phyloP scores from a whole-genome alignment of 441 rosid species.

The Euphorbia corollata region DNA sequence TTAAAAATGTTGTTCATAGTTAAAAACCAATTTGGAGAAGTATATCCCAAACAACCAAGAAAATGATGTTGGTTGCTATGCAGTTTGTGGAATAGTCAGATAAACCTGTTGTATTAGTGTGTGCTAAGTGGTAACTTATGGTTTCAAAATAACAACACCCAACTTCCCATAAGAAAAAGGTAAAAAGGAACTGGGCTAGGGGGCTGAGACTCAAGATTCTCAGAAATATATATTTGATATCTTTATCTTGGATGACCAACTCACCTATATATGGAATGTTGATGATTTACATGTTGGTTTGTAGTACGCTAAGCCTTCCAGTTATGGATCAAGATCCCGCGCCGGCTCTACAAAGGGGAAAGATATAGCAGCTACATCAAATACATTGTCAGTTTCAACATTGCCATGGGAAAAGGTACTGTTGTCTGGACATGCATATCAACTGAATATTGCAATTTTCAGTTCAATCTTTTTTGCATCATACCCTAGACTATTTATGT shows the following conservation, averaged over 20 bases:
- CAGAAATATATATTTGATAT: neutral
- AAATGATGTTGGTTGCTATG: neutral
- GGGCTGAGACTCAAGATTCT: neutral
- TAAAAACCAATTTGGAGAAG: neutral
- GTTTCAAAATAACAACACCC: neutral
- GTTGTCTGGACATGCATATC: conserved; percentile 6
- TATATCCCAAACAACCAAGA: conserved; percentile 6
- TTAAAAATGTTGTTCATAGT: neutral
- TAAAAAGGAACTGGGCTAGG: neutral
- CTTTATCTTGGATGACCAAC: neutral
- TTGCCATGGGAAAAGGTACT: conserved; percentile 76
- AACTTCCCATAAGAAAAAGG: neutral
- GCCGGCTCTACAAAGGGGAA: conserved; percentile 39
- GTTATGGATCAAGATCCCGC: conserved; percentile 55
- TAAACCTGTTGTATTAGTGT: neutral
- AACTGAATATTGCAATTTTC: neutral
- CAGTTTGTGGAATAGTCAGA: neutral
- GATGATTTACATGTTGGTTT: conserved; percentile 20
- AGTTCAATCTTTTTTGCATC: neutral
- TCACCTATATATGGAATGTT: neutral
- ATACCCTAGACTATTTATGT: neutral
- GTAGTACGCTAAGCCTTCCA: conserved; percentile 47
- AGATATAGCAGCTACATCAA: conserved; percentile 36
- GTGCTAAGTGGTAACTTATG: neutral
- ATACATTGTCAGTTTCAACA: conserved; percentile 34